Evolutionary conservation across 2,329 filamentous ascomycete species (phyloP).

Genomic region (Chaetomium strumarium): DNA sequence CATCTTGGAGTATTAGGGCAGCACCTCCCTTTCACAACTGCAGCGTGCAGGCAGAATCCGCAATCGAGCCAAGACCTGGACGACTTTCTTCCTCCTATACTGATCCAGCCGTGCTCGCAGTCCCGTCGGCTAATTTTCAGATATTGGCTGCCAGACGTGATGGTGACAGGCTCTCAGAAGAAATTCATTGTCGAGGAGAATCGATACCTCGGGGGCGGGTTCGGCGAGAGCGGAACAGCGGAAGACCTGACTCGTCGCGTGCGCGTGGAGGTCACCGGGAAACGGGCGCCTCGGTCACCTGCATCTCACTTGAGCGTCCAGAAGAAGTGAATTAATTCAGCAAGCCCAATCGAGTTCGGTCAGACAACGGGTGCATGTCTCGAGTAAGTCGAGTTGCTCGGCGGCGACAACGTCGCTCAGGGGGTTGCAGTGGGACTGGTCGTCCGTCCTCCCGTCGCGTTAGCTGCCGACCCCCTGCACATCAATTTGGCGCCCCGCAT

Average conservation of each 20-base stretch:
- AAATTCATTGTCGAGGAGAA: slow-evolving; percentile 7
- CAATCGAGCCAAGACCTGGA: neutral
- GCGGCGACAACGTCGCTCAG: slow-evolving; percentile 10
- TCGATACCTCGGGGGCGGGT: neutral
- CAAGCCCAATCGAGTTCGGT: neutral
- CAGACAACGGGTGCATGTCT: neutral
- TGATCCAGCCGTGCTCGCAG: no score
- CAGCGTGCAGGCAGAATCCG: neutral
- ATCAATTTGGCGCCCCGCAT: slow-evolving; percentile 6
- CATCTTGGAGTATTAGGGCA: slow-evolving; percentile 35
- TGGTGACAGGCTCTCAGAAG: slow-evolving; percentile 7
- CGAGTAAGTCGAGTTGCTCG: neutral
- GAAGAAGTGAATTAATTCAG: neutral
- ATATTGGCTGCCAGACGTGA: neutral
- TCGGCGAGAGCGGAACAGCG: slow-evolving; percentile 10
- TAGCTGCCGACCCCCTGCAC: slow-evolving; percentile 6
- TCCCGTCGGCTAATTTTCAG: no score
- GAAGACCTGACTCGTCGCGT: neutral
- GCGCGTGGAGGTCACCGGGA: slow-evolving; percentile 6
- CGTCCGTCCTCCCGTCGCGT: slow-evolving; percentile 11
- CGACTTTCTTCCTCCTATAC: neutral
- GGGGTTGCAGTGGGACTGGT: slow-evolving; percentile 12
- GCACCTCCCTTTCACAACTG: neutral
- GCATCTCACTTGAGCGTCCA: slow-evolving; percentile 8
- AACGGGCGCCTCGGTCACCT: neutral